Base-by-base conservation (phyloP, 805 yeast genomes). In the Suhomyces sp. region DNA sequence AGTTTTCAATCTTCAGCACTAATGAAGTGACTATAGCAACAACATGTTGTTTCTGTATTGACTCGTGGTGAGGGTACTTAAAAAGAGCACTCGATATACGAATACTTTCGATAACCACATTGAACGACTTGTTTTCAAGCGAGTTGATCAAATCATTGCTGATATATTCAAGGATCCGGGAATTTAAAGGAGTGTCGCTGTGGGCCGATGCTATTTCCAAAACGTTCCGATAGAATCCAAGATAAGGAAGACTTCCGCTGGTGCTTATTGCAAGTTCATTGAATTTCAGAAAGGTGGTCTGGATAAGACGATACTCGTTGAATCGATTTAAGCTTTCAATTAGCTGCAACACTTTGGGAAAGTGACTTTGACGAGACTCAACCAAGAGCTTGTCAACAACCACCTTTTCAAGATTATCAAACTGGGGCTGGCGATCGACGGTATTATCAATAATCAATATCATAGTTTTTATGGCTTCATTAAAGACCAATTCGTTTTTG, bases 401-500 rank as follows among this genome's bases (percentile, higher is more conserved):
- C 47, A 65, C 69, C 13, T 64, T 58, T 49, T 67, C 65, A 19
- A 67, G 48, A 5, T 39, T 43, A 0, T 58, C 39, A 39, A 55
- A 43, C 12, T 19, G 19, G 10, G 27, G 37, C 27, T 29, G 27
- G 3, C 35, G 27, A 15, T 44, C 47, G 1, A 60, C 44, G 0
- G 75, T 62, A 6, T 45, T 49, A 44, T 65, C 64, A 46, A 82
- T 70, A 5, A 83, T 64, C 1, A 60, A 58, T 4, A 74, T 71
- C 35, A 83, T 56, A 2, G 85, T 66, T 15, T 68, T 69, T 33
- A 85, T 62, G 1, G 80, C 69, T 52, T 81, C 83, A 41, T 71
- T 66, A 1, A 82, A 73, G 0, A 85, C 90, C 19, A 75, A 65
- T 6, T 75, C 78, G 53, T 80, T 74, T 29, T 70, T 57, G 64